Conservation (phyloP, 306 rosid species). For the Cucumis sativus region DNA sequence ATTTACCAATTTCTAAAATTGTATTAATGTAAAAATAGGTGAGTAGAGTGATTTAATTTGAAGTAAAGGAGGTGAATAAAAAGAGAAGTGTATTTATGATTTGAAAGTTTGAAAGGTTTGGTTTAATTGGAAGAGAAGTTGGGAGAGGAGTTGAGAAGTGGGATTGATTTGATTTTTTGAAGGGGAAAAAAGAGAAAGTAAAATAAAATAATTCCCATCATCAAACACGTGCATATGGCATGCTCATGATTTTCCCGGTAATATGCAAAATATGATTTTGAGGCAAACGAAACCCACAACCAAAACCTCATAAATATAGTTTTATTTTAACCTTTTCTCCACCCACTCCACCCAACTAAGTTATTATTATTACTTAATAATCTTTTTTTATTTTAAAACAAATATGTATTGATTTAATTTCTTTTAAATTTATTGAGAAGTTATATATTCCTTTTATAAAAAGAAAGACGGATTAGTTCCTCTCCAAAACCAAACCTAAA, state of each 20-base stretch:
- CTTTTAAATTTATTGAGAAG: neutral
- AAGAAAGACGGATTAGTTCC: neutral
- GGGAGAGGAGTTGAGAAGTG: too few relatives aligned
- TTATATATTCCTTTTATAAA: too few relatives aligned
- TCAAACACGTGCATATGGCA: slow-evolving; percentile 29
- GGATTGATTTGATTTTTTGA: neutral
- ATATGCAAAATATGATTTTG: slow-evolving; percentile 5
- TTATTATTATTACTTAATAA: neutral
- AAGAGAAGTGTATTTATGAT: neutral
- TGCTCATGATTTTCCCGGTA: slow-evolving; percentile 19
- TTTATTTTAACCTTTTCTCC: neutral
- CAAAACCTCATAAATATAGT: neutral
- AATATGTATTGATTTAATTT: neutral
- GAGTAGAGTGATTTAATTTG: neutral
- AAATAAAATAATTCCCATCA: slow-evolving; percentile 16
- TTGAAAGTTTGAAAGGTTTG: neutral
- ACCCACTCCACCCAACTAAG: neutral
- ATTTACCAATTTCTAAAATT: too few relatives aligned
- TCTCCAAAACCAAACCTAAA: neutral
- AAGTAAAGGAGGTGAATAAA: too few relatives aligned
- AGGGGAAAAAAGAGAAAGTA: neutral
- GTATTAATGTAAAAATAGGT: neutral
- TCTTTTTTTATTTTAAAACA: neutral
- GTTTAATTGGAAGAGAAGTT: neutral
- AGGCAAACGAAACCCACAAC: neutral